Percentiles rank a stretch among this genome's conserved stretches.
Evolutionary conservation across 2,329 filamentous ascomycete species (phyloP).

Genomic region (Fusarium xylarioides): DNA sequence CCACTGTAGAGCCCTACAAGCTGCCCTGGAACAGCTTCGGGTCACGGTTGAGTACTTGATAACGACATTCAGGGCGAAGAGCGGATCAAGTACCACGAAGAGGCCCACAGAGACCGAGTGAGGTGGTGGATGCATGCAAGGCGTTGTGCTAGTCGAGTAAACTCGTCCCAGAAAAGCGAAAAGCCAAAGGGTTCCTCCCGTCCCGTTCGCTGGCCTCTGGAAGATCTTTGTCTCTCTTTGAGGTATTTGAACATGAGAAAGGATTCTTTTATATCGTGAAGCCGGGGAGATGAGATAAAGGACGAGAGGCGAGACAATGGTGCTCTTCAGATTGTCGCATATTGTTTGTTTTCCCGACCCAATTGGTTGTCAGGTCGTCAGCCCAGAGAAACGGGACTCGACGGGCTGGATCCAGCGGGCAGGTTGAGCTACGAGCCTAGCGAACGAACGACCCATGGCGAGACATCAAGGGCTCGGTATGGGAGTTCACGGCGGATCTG

Average conservation of each 20-base stretch:
- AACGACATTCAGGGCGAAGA: conserved; percentile 6
- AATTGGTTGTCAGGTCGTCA: conserved; percentile 38
- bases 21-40: not conserved
- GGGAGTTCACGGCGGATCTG: conserved; percentile 41
- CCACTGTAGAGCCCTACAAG: conserved; percentile 6
- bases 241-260: conserved; percentile 5
- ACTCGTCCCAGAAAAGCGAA: conserved; percentile 35
- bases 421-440: conserved; percentile 43
- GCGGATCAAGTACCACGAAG: conserved; percentile 25
- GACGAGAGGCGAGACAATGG: conserved; percentile 2
- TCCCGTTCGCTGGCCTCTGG: conserved; percentile 38
- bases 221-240: conserved; percentile 17
- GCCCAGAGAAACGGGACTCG: conserved; percentile 39
- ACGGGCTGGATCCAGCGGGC: conserved; percentile 44
- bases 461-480: conserved; percentile 42
- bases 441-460: conserved; percentile 37
- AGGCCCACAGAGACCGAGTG: conserved; percentile 36
- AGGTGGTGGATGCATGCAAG: conserved; percentile 42
- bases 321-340: conserved; percentile 13
- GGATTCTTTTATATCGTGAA: not conserved
- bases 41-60: conserved; percentile 13
- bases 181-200: conserved; percentile 43
- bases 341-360: conserved; percentile 13
- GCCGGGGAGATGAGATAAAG: not conserved
- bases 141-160: conserved; percentile 42